Conservation (phyloP, 2,329 filamentous ascomycete species). For the Ilyonectria sp. region DNA sequence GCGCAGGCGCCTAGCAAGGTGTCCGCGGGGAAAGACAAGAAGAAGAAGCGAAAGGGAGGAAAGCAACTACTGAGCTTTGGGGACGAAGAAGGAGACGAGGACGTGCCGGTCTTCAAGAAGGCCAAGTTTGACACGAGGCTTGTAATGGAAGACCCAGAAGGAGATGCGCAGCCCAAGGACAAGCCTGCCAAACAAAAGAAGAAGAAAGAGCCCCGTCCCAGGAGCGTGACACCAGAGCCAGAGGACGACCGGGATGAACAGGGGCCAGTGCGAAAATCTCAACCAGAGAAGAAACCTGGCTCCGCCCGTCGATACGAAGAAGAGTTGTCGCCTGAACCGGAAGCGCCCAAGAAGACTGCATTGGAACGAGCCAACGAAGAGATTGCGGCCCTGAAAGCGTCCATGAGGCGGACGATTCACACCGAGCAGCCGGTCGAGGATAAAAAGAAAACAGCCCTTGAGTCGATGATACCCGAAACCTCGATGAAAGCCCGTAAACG, state of each 20-base stretch:
- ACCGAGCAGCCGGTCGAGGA: constrained; percentile 64
- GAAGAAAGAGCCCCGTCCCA: constrained; percentile 44
- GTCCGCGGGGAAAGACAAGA: constrained; percentile 66
- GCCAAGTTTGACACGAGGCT: constrained; percentile 85
- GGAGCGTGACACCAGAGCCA: constrained; percentile 33
- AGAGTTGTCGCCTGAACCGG: constrained; percentile 46
- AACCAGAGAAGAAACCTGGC: constrained; percentile 33
- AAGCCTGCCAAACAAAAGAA: constrained; percentile 47
- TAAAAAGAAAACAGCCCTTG: constrained; percentile 77
- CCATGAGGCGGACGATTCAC: constrained; percentile 79
- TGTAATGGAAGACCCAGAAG: constrained; percentile 69
- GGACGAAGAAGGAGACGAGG: constrained; percentile 73
- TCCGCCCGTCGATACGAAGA: constrained; percentile 31
- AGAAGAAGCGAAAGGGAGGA: constrained; percentile 80
- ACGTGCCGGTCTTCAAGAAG: constrained; percentile 77
- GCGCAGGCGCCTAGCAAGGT: constrained; percentile 59
- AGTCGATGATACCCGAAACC: constrained; percentile 81
- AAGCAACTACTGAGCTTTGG: constrained; percentile 87
- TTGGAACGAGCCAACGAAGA: constrained; percentile 84
- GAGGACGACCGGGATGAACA: constrained; percentile 34
- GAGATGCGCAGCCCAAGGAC: constrained; percentile 48
- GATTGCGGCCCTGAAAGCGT: constrained; percentile 85
- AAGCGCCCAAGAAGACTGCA: constrained; percentile 61
- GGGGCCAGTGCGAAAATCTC: constrained; percentile 17
- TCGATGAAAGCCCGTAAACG: constrained; percentile 81